Percentiles rank a stretch among this genome's conserved stretches.
These are phyloP conservation scores for Aspergillus latus DNA, from an alignment of 2,329 filamentous ascomycete genomes.

Conservation along the genomic window DNA sequence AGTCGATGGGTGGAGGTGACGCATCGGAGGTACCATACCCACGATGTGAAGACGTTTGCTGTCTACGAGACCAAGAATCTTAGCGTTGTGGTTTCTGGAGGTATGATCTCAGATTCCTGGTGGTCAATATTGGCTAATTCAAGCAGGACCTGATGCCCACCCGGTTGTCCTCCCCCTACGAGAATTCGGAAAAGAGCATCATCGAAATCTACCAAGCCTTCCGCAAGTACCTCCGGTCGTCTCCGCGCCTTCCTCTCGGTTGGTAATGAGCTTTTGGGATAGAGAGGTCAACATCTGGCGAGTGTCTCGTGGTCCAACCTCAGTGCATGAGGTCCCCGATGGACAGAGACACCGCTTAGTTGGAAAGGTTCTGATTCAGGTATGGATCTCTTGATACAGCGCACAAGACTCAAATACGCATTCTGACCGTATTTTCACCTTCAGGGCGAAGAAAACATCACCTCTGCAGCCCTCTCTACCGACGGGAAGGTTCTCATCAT, in stretches of 20 bases:
- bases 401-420: background rate
- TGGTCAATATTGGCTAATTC: conserved; percentile 13
- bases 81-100: conserved; percentile 88
- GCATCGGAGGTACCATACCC: conserved; percentile 82
- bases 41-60: conserved; percentile 94
- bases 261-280: conserved; percentile 91
- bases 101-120: conserved; percentile 49
- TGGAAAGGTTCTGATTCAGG: conserved; percentile 62
- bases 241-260: conserved; percentile 69
- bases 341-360: conserved; percentile 52
- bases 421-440: conserved; percentile 21
- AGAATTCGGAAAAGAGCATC: conserved; percentile 74
- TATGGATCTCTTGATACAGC: conserved; percentile 23
- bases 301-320: conserved; percentile 51
- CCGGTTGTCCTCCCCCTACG: conserved; percentile 79
- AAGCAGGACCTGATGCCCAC: conserved; percentile 75
- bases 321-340: conserved; percentile 44
- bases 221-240: conserved; percentile 74
- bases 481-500: conserved; percentile 75
- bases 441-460: conserved; percentile 76
- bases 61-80: conserved; percentile 80
- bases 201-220: conserved; percentile 77
- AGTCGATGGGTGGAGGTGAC: conserved; percentile 79
- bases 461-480: conserved; percentile 68
- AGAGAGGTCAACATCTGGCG: conserved; percentile 82